Conservation (phyloP, 225 moss, liverwort and hornwort genomes). For the Polytrichum commune region DNA sequence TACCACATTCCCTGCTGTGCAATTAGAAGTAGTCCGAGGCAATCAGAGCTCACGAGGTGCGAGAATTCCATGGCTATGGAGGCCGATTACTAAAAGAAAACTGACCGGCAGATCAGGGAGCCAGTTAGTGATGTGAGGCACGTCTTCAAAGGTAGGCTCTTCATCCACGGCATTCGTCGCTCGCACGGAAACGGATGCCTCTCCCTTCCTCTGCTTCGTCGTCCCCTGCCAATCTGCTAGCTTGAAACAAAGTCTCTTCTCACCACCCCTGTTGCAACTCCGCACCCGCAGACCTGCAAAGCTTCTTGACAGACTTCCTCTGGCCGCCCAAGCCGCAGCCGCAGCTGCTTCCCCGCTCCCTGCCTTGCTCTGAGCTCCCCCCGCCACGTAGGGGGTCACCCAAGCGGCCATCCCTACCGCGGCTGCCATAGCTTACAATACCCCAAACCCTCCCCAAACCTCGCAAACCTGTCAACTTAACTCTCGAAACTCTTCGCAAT, state of each 20-base stretch:
- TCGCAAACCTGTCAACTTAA: no score
- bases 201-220: background rate
- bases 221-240: background rate
- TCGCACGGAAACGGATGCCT: background rate
- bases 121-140: conserved; percentile 18
- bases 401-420: background rate
- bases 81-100: background rate
- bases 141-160: conserved; percentile 8
- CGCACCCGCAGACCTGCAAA: no score
- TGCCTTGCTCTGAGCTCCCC: background rate
- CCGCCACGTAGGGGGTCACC: background rate
- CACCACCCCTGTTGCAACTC: no score
- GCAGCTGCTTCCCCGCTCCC: background rate
- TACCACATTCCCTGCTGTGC: background rate
- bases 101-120: conserved; percentile 18
- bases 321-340: background rate
- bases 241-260: no score
- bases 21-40: no score
- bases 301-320: no score
- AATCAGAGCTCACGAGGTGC: background rate
- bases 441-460: background rate
- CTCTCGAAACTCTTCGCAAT: no score
- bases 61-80: background rate
- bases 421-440: background rate
- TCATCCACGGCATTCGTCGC: background rate